Conservation (phyloP, 2,329 filamentous ascomycete genomes). For the Diaporthe citriasiana region DNA sequence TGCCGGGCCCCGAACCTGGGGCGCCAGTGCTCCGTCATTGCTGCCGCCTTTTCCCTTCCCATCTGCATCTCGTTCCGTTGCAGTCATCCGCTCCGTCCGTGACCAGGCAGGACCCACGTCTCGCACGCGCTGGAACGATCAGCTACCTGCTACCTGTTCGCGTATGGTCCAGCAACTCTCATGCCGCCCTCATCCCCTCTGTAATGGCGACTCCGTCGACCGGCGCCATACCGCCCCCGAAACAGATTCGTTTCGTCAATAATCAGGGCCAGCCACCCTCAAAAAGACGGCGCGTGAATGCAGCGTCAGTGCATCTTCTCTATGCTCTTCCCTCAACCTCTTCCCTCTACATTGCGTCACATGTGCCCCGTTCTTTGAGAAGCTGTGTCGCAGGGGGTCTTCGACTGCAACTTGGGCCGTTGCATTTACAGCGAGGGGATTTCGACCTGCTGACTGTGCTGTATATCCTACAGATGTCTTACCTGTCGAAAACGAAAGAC, state of each 20-base stretch:
- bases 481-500: constrained; percentile 84
- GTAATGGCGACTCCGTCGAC: constrained; percentile 64
- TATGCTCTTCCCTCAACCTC: not conserved
- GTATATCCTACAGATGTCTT: constrained; percentile 65
- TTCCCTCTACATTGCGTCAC: constrained; percentile 17
- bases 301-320: constrained; percentile 70
- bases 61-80: constrained; percentile 24
- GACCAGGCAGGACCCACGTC: constrained; percentile 32
- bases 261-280: constrained; percentile 85
- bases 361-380: not conserved
- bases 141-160: constrained; percentile 15
- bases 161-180: constrained; percentile 20
- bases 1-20: constrained; percentile 31
- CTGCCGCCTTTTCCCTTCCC: constrained; percentile 8
- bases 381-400: not conserved
- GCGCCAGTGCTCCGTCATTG: constrained; percentile 32
- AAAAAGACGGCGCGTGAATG: constrained; percentile 83
- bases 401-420: not conserved
- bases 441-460: constrained; percentile 13
- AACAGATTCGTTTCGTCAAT: constrained; percentile 83
- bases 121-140: constrained; percentile 27
- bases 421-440: not conserved
- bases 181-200: constrained; percentile 36
- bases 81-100: constrained; percentile 23
- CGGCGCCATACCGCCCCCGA: constrained; percentile 60